Percentiles rank a stretch among this genome's conserved stretches.
phyloP scores from a whole-genome alignment of 2,329 filamentous ascomycete species.

The Neofusicoccum ribis region DNA sequence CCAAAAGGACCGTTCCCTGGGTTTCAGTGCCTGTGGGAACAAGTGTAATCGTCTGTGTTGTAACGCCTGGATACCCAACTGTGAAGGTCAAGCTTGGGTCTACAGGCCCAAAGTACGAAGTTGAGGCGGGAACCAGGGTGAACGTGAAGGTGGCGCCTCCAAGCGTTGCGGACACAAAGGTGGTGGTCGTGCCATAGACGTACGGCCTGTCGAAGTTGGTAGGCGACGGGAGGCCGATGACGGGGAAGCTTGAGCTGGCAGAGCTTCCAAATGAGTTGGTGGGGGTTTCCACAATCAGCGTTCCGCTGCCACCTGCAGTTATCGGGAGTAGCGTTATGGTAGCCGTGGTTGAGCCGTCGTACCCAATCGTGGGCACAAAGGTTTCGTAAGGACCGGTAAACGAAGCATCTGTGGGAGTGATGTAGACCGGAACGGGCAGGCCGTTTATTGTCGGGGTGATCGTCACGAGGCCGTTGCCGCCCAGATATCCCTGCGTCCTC shows the following conservation, averaged over 20 bases:
- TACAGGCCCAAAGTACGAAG: not conserved
- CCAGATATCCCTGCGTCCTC: not conserved
- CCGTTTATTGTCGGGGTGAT: not conserved
- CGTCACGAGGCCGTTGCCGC: not conserved
- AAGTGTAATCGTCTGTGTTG: not conserved
- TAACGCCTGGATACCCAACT: not conserved
- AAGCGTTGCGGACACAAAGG: not conserved
- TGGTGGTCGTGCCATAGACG: not conserved
- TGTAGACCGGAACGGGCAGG: not conserved
- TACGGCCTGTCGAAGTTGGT: not conserved
- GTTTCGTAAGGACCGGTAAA: not conserved
- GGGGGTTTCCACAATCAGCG: not conserved
- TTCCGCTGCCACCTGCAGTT: not conserved
- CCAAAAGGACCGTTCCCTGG: not conserved
- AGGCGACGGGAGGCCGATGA: not conserved
- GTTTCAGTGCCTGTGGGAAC: not conserved
- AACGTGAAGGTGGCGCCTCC: not conserved
- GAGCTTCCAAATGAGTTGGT: not conserved
- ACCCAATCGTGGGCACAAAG: not conserved
- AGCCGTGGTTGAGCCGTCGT: not conserved
- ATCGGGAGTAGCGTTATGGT: slow-evolving; percentile 5
- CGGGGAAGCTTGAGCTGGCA: no score
- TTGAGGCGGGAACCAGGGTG: not conserved
- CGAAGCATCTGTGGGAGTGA: not conserved
- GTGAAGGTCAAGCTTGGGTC: not conserved